Percentiles rank a stretch among this genome's conserved stretches.
Evolutionary conservation across 1,139 yeast species (phyloP).

Genomic region (Kurtzmaniella quercitrusa): DNA sequence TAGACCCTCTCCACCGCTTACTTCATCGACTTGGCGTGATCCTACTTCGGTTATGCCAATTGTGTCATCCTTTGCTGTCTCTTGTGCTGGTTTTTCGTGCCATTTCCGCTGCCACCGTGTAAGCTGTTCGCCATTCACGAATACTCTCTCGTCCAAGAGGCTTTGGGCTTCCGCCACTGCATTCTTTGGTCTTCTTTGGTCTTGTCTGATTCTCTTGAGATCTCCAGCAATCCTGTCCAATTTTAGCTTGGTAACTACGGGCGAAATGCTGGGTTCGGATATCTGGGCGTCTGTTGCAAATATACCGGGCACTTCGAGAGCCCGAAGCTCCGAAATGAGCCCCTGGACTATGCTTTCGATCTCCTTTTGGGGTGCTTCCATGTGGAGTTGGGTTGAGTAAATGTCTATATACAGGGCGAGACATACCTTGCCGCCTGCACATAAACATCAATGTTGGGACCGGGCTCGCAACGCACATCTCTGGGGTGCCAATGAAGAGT

Average conservation of each 20-base stretch:
- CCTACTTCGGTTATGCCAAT: background rate
- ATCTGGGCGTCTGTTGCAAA: slow-evolving; percentile 1
- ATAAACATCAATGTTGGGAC: too few species aligned
- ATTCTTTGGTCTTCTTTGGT: background rate
- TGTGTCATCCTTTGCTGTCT: background rate
- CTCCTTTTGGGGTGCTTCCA: background rate
- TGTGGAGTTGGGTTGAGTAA: background rate
- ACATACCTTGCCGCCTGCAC: too few species aligned
- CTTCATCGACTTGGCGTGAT: background rate
- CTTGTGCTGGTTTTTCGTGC: background rate
- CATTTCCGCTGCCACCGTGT: slow-evolving; percentile 1
- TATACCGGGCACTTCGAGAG: slow-evolving; percentile 4
- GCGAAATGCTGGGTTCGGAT: slow-evolving; percentile 3
- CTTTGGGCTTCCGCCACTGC: slow-evolving; percentile 4
- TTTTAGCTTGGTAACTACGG: slow-evolving; percentile 4
- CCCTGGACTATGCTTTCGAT: background rate
- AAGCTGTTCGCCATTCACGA: slow-evolving; percentile 3
- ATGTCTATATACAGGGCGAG: background rate
- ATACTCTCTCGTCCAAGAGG: slow-evolving; percentile 5
- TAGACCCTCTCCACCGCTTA: slow-evolving; percentile 17
- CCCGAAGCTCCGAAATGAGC: slow-evolving; percentile 1
- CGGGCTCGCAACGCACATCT: too few species aligned
- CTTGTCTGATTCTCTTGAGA: slow-evolving; percentile 3
- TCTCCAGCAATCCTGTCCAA: slow-evolving; percentile 5
- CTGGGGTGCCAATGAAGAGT: too few species aligned